Evolutionary conservation across 805 yeast genomes (phyloP).

Genomic region (Wickerhamomyces hampshirensis): DNA sequence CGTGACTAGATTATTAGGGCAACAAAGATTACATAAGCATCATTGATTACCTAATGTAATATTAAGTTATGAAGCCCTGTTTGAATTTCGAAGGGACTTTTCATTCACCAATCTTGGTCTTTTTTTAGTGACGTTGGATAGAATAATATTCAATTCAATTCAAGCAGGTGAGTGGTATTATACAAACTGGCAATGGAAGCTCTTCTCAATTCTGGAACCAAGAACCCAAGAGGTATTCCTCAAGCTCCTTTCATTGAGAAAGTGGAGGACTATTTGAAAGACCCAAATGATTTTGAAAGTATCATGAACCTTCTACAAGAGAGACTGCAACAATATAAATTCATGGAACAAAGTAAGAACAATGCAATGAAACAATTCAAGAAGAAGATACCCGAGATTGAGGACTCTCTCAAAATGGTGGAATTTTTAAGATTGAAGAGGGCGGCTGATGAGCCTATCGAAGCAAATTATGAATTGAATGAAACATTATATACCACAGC

Average conservation of each 20-base stretch:
- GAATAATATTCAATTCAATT: not conserved
- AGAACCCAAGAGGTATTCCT: slow-evolving; percentile 93
- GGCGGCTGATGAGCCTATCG: slow-evolving; percentile 39
- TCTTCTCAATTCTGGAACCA: slow-evolving; percentile 20
- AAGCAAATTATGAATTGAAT: slow-evolving; percentile 84
- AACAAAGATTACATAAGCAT: not conserved
- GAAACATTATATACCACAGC: slow-evolving; percentile 91
- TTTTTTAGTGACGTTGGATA: too few relatives aligned
- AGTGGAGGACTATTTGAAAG: slow-evolving; percentile 69
- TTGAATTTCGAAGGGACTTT: too few relatives aligned
- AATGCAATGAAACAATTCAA: slow-evolving; percentile 41
- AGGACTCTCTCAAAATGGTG: slow-evolving; percentile 76
- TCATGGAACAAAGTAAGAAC: slow-evolving; percentile 53
- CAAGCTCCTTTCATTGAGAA: slow-evolving; percentile 90
- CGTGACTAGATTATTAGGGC: slow-evolving; percentile 1
- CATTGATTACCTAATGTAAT: not conserved
- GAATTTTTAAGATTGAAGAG: slow-evolving; percentile 49
- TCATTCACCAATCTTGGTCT: not conserved
- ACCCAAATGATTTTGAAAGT: slow-evolving; percentile 63
- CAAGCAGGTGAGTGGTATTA: not conserved
- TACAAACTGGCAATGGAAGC: slow-evolving; percentile 16
- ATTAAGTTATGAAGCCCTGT: too few relatives aligned
- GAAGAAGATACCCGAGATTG: slow-evolving; percentile 85
- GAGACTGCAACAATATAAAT: slow-evolving; percentile 82
- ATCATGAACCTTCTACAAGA: slow-evolving; percentile 77